Evolutionary conservation across 1,284 basidiomycete genomes (phyloP).

Genomic region (Boletellus deceptivus): DNA sequence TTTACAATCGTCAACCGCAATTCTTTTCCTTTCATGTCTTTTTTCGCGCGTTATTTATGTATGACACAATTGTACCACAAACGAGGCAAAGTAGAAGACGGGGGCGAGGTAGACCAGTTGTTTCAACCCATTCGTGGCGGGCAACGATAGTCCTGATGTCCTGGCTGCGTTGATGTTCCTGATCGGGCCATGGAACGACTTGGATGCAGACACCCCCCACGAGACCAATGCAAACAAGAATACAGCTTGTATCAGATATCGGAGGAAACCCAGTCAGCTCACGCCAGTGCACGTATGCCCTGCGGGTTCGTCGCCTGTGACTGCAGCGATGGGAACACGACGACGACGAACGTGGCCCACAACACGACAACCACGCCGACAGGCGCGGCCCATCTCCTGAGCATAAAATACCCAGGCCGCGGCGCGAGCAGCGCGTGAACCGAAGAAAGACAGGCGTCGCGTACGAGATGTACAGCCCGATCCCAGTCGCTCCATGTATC

Average conservation of each 20-base stretch:
- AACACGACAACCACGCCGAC: constrained; percentile 58
- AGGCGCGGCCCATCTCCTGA: constrained; percentile 60
- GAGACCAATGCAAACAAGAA: constrained; percentile 62
- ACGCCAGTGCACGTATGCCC: constrained; percentile 50
- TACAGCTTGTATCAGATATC: constrained; percentile 46
- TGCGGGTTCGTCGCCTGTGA: constrained; percentile 41
- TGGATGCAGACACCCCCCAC: constrained; percentile 64
- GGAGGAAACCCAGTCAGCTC: not conserved
- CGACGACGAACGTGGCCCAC: constrained; percentile 64
- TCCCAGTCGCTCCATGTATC: constrained; percentile 62
- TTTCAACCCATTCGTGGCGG: constrained; percentile 18
- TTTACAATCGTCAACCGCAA: no score
- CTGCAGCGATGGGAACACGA: constrained; percentile 61
- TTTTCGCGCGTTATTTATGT: no score
- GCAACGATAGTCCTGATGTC: constrained; percentile 4
- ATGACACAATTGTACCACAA: no score
- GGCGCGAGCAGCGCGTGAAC: constrained; percentile 46
- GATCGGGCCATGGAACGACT: constrained; percentile 71
- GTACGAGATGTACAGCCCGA: constrained; percentile 66
- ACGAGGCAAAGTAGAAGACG: no score
- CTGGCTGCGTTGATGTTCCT: constrained; percentile 44
- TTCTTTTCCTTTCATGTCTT: no score
- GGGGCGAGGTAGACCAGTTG: not conserved
- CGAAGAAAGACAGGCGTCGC: constrained; percentile 66
- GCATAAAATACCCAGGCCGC: constrained; percentile 53